A percentile compares a stretch with the other conserved stretches of the same genome.
phyloP scores from a whole-genome alignment of 2,329 filamentous ascomycete genomes.

The Penicillium sp. region DNA sequence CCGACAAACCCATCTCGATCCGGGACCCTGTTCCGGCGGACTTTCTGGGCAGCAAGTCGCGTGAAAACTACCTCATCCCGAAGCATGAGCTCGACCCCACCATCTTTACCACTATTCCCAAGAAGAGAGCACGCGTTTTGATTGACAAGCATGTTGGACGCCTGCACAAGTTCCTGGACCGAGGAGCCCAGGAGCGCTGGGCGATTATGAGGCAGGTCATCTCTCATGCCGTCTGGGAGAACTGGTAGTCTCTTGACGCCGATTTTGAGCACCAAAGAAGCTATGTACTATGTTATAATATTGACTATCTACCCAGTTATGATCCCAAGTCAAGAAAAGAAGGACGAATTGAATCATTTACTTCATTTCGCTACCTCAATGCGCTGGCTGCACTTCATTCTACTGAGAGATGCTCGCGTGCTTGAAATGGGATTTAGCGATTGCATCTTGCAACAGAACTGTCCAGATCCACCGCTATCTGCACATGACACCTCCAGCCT shows the following conservation, averaged over 20 bases:
- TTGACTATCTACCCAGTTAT: background rate
- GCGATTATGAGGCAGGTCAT: slow-evolving; percentile 83
- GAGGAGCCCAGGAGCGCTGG: slow-evolving; percentile 85
- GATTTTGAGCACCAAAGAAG: background rate
- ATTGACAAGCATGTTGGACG: slow-evolving; percentile 60
- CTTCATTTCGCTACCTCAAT: background rate
- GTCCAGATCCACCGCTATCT: no score
- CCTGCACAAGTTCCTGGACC: slow-evolving; percentile 70
- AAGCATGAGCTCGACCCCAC: slow-evolving; percentile 64
- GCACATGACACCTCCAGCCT: no score
- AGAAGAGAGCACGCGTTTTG: slow-evolving; percentile 45
- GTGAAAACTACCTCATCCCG: slow-evolving; percentile 71
- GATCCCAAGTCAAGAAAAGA: background rate
- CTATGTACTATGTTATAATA: background rate
- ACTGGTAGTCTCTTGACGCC: slow-evolving; percentile 63
- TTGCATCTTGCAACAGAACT: no score
- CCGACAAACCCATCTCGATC: slow-evolving; percentile 60
- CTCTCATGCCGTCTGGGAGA: slow-evolving; percentile 78
- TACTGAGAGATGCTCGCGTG: no score
- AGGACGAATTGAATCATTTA: background rate
- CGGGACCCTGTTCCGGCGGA: slow-evolving; percentile 66
- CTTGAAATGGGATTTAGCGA: no score
- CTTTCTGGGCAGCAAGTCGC: slow-evolving; percentile 69
- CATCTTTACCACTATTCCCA: slow-evolving; percentile 43
- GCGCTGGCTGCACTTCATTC: background rate